Evolutionary conservation across 805 yeast species (phyloP), one percentile per base, ranked within the genome.

Genomic region (Saccharomycopsis sp.): DNA sequence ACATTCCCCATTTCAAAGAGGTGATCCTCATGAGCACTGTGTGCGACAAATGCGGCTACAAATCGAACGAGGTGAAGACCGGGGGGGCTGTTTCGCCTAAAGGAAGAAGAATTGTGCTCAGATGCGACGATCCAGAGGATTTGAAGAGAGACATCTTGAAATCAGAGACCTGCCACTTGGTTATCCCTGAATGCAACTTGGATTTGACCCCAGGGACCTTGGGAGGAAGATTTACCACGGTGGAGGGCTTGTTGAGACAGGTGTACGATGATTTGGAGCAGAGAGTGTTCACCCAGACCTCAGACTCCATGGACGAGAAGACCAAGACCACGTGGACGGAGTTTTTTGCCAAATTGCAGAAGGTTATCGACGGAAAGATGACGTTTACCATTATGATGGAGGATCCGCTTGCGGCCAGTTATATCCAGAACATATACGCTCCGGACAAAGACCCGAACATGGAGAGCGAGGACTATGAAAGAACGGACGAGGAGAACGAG

Each of bases 401-500:
- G 63, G 99, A 94, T 72, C 99, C 99, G 4, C 74, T 94, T 66
- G 97, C 97, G 18, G 86, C 96, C 2, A 90, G 97, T 0, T 94
- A 94, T 68, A 87, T 94, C 62, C 99, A 94, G 73, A 94, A 94
- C 69, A 94, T 92, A n/a, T 94, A 91, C 68, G 99, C 99, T 40
- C 99, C 99, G 24, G 99, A 94, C 73, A 81, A 82, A 48, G 99
- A 94, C 73, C 99, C 99, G 63, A 89, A 92, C 70, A 94, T 94
- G 98, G 78, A 71, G 48, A 81, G 88, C 61, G 97, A 87, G 73
- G 97, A 94, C 58, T 89, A 82, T 65, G 96, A 90, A 64, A 87
- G 99, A 77, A 85, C 96, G 1, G 75, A 77, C 47, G 87, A 89
- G 67, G 95, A 91, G 72, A 91, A 94, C 69, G 99, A 94, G 68